Base-by-base conservation (phyloP, 306 rosid species). In the Rosa lucieae region DNA sequence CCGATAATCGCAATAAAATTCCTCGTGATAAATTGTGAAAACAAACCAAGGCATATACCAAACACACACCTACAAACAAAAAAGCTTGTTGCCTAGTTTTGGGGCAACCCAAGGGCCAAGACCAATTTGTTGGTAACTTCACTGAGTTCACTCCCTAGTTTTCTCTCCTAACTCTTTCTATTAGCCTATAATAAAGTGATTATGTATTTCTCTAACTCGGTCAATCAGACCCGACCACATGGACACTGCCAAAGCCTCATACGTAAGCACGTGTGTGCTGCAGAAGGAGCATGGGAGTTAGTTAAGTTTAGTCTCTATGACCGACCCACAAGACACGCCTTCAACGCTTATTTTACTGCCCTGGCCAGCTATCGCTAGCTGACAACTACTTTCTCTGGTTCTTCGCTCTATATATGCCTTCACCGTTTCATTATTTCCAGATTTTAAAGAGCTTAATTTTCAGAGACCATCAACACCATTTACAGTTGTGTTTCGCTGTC, bases 321-420 rank as follows among this genome's bases (percentile, higher is more conserved):
- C 35, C 48, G 40, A 35, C 59, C 70, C 82, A 37, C 63, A 58
- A 8, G 80, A 77, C 76, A 21, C 80, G 85, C 14, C 82, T 73
- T 59, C 75, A 43, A 40, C 70, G 69, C 74, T 49, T 29, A 40
- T 72, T 48, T 62, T 46, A 76, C 79, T 35, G 79, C 87, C 80
- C 69, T 68, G 44, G 40, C 52, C 47, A 69, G 70, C 42, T 32
- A 62, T 14, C 20, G 35, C 23, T 42, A 58, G 42, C 20, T 70
- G 74, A 26, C 78, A 62, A 65, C 79, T 9, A 67, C 72, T 40
- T 21, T 21, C 32, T 56, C 12, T 18, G 2, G 3, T 2, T 53
- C 61, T 5, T 20, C 23, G 20, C 62, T 55, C 26, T 55, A 63
- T 32, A 67, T 9, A 39, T 10, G 18, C 49, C 72, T 39, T 8